Evolutionary conservation across 108 stramenopile species (phyloP), one percentile per base, ranked within the genome.

Genomic region (Pseudonitzschia delicatissima): DNA sequence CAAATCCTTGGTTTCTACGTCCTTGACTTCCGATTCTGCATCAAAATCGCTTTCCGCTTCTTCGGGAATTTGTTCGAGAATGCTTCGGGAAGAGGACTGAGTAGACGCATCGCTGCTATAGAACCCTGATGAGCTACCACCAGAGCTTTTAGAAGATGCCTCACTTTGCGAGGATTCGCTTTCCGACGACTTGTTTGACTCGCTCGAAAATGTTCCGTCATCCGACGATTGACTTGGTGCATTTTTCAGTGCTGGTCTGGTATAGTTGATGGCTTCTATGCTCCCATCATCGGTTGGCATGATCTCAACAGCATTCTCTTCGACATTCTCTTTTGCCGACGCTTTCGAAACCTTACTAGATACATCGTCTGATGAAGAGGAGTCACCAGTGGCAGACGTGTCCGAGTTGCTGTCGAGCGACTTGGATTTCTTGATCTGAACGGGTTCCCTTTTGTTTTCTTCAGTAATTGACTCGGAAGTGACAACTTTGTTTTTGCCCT

Each of bases 1-100:
- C 51, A 37, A 15, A 8, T 52, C 26, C 50, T 51, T 39, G 49
- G 34, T 39, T 64, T 33, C 31, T 7, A 64, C 15, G n/a, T 3
- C 18, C 32, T 48, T 12, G 17, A 29, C 31, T 1, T 32, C 45
- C 0, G 33, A 45, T 20, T 55, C 53, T n/a, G 45, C 27, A 15
- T 47, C 45, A 5, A 31, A 45, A 28, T 26, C 42, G 26, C 29
- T 27, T 31, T 44, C 63, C 18, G 26, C 45, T 64, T 64, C 45
- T 45, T 48, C 45, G 11, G 42, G 63, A 29, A 45, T 64, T 64
- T 55, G 53, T 55, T 31, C 53, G 6, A 55, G 31, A 55, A 55
- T 18, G 32, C 53, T 55, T 34, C 53, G 53, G 31, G 53, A 33
- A 27, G 23, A 23, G 5, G 53, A 28, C 31, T 27, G 7, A 6